Evolutionary conservation across 163 green algal genomes (phyloP).

Genomic region (Scenedesmus sp.): DNA sequence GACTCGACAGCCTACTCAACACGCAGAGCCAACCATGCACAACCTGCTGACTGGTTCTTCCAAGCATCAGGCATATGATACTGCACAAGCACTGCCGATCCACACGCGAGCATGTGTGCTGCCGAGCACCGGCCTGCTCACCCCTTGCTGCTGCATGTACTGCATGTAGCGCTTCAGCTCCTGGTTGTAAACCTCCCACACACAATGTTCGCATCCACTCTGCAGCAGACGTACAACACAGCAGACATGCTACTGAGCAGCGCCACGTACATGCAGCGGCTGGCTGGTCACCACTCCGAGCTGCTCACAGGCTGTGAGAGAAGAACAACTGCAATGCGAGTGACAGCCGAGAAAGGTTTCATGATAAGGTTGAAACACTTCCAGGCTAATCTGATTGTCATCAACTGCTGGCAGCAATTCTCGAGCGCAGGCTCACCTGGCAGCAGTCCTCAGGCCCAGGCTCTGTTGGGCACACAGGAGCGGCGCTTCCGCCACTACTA

Average conservation of each 20-base stretch:
- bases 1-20: too few species aligned
- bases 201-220: slow-evolving; percentile 27
- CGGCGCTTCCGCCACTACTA: background rate
- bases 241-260: background rate
- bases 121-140: background rate
- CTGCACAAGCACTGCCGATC: background rate
- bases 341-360: background rate
- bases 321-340: too few species aligned
- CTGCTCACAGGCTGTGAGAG: too few species aligned
- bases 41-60: background rate
- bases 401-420: too few species aligned
- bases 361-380: background rate
- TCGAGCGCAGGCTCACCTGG: background rate
- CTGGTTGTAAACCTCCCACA: slow-evolving; percentile 61
- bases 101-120: background rate
- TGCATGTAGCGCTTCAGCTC: slow-evolving; percentile 52
- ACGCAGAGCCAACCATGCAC: too few species aligned
- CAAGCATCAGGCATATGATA: background rate
- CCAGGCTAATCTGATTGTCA: too few species aligned
- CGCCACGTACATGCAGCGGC: background rate
- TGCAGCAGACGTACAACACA: background rate
- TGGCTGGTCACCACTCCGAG: background rate
- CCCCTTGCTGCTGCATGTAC: slow-evolving; percentile 24
- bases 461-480: slow-evolving; percentile 12
- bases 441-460: slow-evolving; percentile 35